Conservation (phyloP, 2,329 filamentous ascomycete species). For the Ilyonectria robusta region DNA sequence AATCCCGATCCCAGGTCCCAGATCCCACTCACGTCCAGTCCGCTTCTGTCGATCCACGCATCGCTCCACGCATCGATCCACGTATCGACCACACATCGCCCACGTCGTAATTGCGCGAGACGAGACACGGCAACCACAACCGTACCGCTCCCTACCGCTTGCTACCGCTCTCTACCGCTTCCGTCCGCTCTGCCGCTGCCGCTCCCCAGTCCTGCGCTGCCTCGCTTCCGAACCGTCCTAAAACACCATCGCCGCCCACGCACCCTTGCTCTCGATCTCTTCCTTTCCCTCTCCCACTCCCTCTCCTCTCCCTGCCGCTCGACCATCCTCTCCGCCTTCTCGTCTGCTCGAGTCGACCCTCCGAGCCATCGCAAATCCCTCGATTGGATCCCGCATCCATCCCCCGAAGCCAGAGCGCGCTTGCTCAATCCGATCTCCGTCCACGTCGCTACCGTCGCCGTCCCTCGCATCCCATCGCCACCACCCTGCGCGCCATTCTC, state of each 20-base stretch:
- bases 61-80: neutral
- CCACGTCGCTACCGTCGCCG: neutral
- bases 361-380: slow-evolving; percentile 1
- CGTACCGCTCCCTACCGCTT: neutral
- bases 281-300: neutral
- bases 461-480: slow-evolving; percentile 1
- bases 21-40: slow-evolving; percentile 11
- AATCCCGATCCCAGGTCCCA: slow-evolving; percentile 21
- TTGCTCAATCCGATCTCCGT: neutral
- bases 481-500: slow-evolving; percentile 17
- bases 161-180: no score
- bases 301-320: neutral
- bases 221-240: slow-evolving; percentile 13
- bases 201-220: neutral
- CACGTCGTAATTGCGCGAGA: slow-evolving; percentile 18
- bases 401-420: slow-evolving; percentile 2
- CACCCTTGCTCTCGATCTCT: neutral
- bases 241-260: slow-evolving; percentile 23
- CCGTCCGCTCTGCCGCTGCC: neutral
- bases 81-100: neutral
- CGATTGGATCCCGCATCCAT: slow-evolving; percentile 14
- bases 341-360: neutral
- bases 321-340: slow-evolving; percentile 1
- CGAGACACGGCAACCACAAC: slow-evolving; percentile 24
- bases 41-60: slow-evolving; percentile 13